Percentiles rank a stretch among this genome's conserved stretches.
Evolutionary conservation across 805 yeast species (phyloP).

Genomic region (Wickerhamomyces chambardii): DNA sequence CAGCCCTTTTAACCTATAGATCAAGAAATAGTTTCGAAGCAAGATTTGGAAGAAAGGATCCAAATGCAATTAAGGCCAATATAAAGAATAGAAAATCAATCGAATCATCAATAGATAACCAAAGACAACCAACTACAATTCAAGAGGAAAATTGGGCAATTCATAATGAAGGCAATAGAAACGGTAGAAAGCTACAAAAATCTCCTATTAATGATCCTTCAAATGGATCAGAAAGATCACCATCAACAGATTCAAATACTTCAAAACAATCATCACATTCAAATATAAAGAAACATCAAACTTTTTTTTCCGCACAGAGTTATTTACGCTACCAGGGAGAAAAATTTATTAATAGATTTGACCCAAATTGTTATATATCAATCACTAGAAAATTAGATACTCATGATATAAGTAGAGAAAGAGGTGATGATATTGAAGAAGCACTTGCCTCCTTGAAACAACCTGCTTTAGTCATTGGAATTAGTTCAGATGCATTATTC

Average conservation of each 20-base stretch:
- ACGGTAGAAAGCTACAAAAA: conserved; percentile 16
- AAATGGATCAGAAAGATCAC: conserved; percentile 9
- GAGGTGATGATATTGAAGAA: conserved; percentile 31
- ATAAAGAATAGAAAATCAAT: conserved; percentile 1
- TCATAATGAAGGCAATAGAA: conserved; percentile 76
- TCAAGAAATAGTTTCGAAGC: conserved; percentile 87
- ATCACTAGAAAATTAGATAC: conserved; percentile 92
- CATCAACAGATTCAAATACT: conserved; percentile 22
- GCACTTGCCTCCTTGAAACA: conserved; percentile 54
- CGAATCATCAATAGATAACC: background rate
- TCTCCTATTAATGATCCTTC: too few relatives aligned
- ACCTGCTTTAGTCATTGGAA: conserved; percentile 84
- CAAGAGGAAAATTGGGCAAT: conserved; percentile 74
- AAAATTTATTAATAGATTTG: conserved; percentile 83
- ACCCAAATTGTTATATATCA: conserved; percentile 94
- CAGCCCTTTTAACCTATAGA: conserved; percentile 88
- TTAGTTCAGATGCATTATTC: conserved; percentile 86
- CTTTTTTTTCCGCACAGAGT: conserved; percentile 89
- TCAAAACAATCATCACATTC: conserved; percentile 16
- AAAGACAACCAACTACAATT: conserved; percentile 34
- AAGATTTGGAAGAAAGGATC: conserved; percentile 80
- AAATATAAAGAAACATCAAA: conserved; percentile 25
- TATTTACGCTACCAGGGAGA: conserved; percentile 91
- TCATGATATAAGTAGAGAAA: conserved; percentile 83
- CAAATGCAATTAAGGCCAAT: conserved; percentile 25